phyloP scores from a whole-genome alignment of 2,329 filamentous ascomycete species.

The Tolypocladium capitatum region DNA sequence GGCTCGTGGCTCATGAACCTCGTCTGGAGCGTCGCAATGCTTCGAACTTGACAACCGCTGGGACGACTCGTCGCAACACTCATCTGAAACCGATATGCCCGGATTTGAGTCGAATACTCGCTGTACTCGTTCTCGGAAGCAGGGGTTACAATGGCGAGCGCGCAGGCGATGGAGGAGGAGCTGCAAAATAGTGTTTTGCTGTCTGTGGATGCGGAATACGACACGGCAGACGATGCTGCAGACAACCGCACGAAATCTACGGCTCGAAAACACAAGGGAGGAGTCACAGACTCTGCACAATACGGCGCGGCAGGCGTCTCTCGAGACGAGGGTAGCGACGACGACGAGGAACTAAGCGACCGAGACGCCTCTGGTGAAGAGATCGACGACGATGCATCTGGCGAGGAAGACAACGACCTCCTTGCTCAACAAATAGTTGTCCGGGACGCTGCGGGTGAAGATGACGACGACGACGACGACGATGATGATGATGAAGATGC shows the following conservation, averaged over 20 bases:
- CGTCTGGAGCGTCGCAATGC: conserved; percentile 8
- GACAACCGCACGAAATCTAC: conserved; percentile 11
- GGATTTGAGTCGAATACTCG: conserved; percentile 4
- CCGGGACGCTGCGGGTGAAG: conserved; percentile 15
- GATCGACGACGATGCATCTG: conserved; percentile 28
- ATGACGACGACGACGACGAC: conserved; percentile 22
- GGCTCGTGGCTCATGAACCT: conserved; percentile 4
- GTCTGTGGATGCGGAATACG: conserved; percentile 35
- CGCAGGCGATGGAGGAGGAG: conserved; percentile 43
- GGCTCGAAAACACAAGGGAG: conserved; percentile 3
- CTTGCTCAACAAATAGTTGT: conserved; percentile 14
- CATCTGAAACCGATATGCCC: conserved; percentile 17
- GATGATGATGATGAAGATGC: conserved; percentile 18
- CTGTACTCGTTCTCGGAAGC: conserved; percentile 10
- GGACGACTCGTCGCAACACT: conserved; percentile 11
- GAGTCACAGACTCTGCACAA: background rate
- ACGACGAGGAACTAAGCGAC: conserved; percentile 23
- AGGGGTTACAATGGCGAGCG: conserved; percentile 31
- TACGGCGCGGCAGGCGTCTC: background rate
- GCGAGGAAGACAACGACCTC: conserved; percentile 25
- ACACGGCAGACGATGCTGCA: conserved; percentile 19
- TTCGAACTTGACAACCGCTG: conserved; percentile 9
- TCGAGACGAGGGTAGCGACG: conserved; percentile 9
- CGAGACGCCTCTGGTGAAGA: conserved; percentile 27
- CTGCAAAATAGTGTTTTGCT: conserved; percentile 41